These are phyloP conservation scores for Cryptococcus floricola DNA, from an alignment of 1,284 basidiomycete genomes.

Conservation along the genomic window DNA sequence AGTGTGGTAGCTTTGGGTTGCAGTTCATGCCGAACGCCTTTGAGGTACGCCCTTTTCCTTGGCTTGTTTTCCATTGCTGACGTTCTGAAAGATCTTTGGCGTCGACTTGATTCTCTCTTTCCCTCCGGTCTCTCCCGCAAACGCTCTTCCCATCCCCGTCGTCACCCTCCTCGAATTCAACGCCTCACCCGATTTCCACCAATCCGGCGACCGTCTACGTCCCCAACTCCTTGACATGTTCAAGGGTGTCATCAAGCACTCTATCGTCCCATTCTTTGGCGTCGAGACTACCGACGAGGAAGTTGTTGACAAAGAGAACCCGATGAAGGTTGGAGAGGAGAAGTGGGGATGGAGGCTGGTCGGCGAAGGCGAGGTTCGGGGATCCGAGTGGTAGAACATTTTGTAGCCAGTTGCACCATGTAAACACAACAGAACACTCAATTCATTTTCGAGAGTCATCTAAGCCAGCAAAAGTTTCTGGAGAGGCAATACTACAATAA, in stretches of 20 bases:
- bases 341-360: slow-evolving; percentile 41
- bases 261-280: slow-evolving; percentile 61
- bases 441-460: too few species aligned
- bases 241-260: slow-evolving; percentile 63
- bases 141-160: slow-evolving; percentile 51
- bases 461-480: too few species aligned
- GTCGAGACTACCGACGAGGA: slow-evolving; percentile 13
- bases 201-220: slow-evolving; percentile 74
- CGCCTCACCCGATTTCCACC: slow-evolving; percentile 91
- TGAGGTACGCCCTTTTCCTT: slow-evolving; percentile 54
- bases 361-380: slow-evolving; percentile 41
- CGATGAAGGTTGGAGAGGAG: slow-evolving; percentile 36
- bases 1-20: slow-evolving; percentile 55
- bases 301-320: slow-evolving; percentile 15
- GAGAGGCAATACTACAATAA: too few species aligned
- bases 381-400: slow-evolving; percentile 6
- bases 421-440: too few species aligned
- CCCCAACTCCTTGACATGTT: slow-evolving; percentile 79
- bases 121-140: slow-evolving; percentile 17
- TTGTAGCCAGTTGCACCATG: too few species aligned
- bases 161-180: slow-evolving; percentile 87
- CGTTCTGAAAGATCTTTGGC: slow-evolving; percentile 62
- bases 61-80: not conserved
- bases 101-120: slow-evolving; percentile 81
- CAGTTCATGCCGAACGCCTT: slow-evolving; percentile 88